Base-by-base conservation (phyloP, 305 asterid species). In the Fraxinus angustifolia region DNA sequence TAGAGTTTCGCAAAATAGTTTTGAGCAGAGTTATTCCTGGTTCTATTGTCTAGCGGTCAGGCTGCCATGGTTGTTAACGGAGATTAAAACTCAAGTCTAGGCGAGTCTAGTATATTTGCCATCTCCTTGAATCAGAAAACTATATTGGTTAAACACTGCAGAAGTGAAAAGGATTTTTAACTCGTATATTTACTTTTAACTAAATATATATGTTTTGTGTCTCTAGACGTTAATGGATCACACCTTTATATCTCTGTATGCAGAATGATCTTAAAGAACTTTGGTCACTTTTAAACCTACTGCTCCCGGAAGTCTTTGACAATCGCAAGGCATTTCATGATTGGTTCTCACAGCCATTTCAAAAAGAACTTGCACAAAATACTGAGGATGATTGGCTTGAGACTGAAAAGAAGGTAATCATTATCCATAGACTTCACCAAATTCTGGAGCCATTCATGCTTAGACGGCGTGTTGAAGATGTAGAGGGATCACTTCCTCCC, bases 401-500 rank as follows among this genome's bases (percentile, higher is more conserved):
- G 91, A 96, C 99, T 4, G 99, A 96, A 91, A 96, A 96, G 91
- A 96, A 96, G 87, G 99, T 96, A 76, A 96, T 96, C 81, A 85
- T 96, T 86, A 96, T 96, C 88, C 99, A 96, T 79, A 91, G 99
- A 78, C 98, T 96, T 84, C 99, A 96, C 89, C 99, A 96, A 87
- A 94, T 96, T 87, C 88, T 96, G 76, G 99, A 96, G 92, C 99
- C 98, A 85, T 96, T 96, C 87, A 96, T 96, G 98, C 99, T 96
- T 79, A 88, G 99, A 89, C 98, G 98, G 14, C 98, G 99, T 80
- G 99, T 96, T 78, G 98, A 96, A 88, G 99, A 96, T 87, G 99
- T 96, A 79, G 99, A 96, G 90, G 99, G 99, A 76, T 94, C 99
- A 78, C 98, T 96, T 86, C 99, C 99, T 83, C 98, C 99, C 56